Base-by-base conservation (phyloP, 768 basidiomycete genomes). In the Naganishia antarctica region DNA sequence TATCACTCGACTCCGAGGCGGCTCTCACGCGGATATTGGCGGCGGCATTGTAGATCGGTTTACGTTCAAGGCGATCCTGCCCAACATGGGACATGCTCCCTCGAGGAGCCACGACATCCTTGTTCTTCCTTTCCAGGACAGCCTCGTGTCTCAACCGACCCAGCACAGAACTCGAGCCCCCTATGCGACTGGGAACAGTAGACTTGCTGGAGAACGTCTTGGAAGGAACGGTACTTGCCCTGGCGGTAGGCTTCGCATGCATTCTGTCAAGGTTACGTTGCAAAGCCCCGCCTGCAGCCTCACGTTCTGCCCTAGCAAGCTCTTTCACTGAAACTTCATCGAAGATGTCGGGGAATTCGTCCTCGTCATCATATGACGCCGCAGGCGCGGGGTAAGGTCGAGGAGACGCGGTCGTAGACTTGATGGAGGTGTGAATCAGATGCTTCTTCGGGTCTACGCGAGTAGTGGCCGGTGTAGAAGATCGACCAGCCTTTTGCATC, bases 401-500 rank as follows among this genome's bases (percentile, higher is more conserved):
- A 4, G 16, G 31, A 5, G 53, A 57, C n/a, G 53, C 37, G 11
- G 34, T 57, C 34, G 53, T 15, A 0, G 12, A 40, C 26, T 57
- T 57, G 12, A 13, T 23, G 23, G 28, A n/a, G 7, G 32, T 13
- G 8, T 23, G 34, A 8, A 34, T 18, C 3, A 37, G 37, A 7
- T 57, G 18, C n/a, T n/a, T 44, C 37, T n/a, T 41, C 3, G 21
- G 18, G 6, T 40, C 37, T 23, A 37, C 7, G 6, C 53, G 53
- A 57, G 34, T 57, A n/a, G 50, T 12, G 16, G 32, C 70, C 70
- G 66, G 26, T 68, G 68, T 8, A 69, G 72, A 32, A 70, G 71
- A 13, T 69, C 71, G 62, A 70, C 73, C 66, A 25, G 73, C 67
- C 25, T 69, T 67, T 18, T 58, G 40, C 76, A 76, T 76, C 72